Base-by-base conservation (phyloP, 208 protist genomes). In the Balamuthia mandrillaris region DNA sequence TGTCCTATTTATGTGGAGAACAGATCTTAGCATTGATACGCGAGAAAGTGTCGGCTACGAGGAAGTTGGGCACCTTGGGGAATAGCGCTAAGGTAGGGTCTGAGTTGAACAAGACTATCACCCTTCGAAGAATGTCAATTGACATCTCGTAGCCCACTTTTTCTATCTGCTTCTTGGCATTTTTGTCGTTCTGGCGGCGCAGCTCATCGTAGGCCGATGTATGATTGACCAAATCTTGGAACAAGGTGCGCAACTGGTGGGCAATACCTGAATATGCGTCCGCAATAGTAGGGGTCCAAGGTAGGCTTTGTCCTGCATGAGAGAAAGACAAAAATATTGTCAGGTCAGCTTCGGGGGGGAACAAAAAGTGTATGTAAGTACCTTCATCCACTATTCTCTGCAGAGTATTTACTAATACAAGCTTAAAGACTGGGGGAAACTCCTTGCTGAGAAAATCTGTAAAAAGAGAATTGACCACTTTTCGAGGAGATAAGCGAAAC, bases 371-470 rank as follows among this genome's bases (percentile, higher is more conserved):
- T n/a, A n/a, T n/a, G n/a, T n/a, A n/a, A 24, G 65, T 31, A 1
- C 65, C 65, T n/a, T 88, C 85, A 16, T 66, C 68, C 9, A 79
- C 86, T 21, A 90, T 88, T 16, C 77, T 63, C 33, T 72, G 35
- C 2, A 87, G 54, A 9, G 54, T 79, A 27, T 82, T 85, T 35
- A 88, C 84, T 3, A 88, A 31, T 1, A 90, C 84, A 29, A 90
- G 82, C 35, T 82, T 85, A 35, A 85, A 90, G 21, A 88, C 81
- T 18, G 63, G 61, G 41, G 84, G 84, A 3, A 29, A 27, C 12
- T 88, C 77, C 12, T 65, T 33, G 10, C 35, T 24, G 42, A 79
- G 41, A n/a, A 41, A 31, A 3, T 47, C n/a, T 31, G 68, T n/a
- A 51, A 54, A 79, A 2, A 82, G 72, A 7, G 77, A 10, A 14